phyloP scores from a whole-genome alignment of 129 eudicot species.

The Rutidosis leptorrhynchoides region DNA sequence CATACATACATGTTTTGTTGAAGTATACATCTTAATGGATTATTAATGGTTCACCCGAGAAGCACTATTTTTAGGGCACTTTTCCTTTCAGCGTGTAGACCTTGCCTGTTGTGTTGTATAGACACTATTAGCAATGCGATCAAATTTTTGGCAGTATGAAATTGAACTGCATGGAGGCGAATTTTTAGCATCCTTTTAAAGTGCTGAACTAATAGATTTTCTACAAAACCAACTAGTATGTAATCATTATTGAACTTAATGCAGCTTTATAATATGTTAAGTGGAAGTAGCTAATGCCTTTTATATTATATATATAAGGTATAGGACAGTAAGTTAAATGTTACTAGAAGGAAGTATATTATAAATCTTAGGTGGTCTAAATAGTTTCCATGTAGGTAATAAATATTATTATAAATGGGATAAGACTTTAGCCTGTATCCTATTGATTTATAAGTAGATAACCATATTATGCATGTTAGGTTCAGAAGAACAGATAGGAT shows the following conservation, averaged over 20 bases:
- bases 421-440: not conserved
- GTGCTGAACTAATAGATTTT: slow-evolving; percentile 2
- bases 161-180: slow-evolving; percentile 4
- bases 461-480: not conserved
- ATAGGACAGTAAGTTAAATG: not conserved
- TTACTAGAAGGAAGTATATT: not conserved
- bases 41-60: not conserved
- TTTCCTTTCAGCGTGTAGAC: slow-evolving; percentile 13
- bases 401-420: slow-evolving; percentile 6
- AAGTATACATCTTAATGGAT: not conserved
- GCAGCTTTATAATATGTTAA: not conserved
- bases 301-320: not conserved
- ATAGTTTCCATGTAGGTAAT: slow-evolving; percentile 12
- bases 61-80: slow-evolving; percentile 5
- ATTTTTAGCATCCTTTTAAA: not conserved
- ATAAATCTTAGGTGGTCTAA: not conserved
- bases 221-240: not conserved
- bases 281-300: not conserved
- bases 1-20: not conserved
- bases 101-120: not conserved
- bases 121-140: slow-evolving; percentile 1
- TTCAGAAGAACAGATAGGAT: no score
- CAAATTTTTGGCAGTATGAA: slow-evolving; percentile 6
- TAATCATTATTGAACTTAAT: not conserved
- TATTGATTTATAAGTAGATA: slow-evolving; percentile 15